Percentiles rank a stretch among this genome's conserved stretches.
These are phyloP conservation scores for Paramecium octaurelia DNA, from an alignment of 73 alveolate species.

Conservation along the genomic window DNA sequence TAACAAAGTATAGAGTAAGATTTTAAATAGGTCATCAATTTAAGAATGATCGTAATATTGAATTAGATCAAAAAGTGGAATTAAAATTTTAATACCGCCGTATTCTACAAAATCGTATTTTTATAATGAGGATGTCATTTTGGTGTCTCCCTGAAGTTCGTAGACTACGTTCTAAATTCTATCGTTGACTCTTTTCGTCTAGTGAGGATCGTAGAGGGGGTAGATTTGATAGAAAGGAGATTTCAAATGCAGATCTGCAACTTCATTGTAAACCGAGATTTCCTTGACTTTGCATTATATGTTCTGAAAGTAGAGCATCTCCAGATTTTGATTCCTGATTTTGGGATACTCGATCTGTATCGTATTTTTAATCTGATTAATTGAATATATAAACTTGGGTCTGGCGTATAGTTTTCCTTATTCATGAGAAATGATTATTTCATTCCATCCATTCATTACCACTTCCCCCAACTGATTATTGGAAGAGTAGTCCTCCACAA, in stretches of 20 bases:
- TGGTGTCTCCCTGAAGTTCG: neutral
- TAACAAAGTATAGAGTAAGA: neutral
- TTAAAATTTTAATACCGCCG: neutral
- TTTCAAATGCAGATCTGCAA: neutral
- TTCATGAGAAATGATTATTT: neutral
- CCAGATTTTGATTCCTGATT: neutral
- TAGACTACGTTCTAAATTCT: neutral
- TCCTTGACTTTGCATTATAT: neutral
- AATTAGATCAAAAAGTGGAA: neutral
- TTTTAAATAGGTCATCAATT: neutral
- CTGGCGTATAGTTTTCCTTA: conserved; percentile 2
- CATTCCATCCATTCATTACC: neutral
- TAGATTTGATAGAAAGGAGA: neutral
- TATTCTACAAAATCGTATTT: neutral
- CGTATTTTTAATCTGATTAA: neutral
- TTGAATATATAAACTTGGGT: neutral
- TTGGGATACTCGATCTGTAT: neutral
- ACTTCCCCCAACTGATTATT: neutral
- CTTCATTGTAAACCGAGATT: neutral
- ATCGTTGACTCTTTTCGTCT: neutral
- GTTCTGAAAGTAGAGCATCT: neutral
- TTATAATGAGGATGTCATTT: neutral
- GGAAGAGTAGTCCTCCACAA: conserved; percentile 1
- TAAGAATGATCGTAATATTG: neutral
- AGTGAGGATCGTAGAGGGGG: neutral